phyloP scores from a whole-genome alignment of 306 rosid genomes.

The Morella rubra region DNA sequence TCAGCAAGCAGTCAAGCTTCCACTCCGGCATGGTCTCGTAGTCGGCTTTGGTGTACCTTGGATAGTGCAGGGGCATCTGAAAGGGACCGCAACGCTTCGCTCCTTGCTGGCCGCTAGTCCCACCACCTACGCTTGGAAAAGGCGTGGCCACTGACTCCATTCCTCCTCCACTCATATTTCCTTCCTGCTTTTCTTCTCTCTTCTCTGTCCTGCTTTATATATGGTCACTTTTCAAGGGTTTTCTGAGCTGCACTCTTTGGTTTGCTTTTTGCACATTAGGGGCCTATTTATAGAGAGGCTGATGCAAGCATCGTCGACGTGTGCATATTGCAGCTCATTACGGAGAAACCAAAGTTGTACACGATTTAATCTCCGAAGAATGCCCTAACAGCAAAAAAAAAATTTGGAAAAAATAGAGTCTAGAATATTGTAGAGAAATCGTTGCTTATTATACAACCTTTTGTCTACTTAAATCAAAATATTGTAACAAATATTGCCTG shows the following conservation, averaged over 20 bases:
- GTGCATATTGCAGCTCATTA: not conserved
- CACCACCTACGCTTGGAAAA: not conserved
- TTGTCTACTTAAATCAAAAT: too few species aligned
- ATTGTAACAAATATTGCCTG: too few species aligned
- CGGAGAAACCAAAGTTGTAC: not conserved
- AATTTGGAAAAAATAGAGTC: too few species aligned
- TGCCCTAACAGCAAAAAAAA: too few species aligned
- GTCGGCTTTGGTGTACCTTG: slow-evolving; percentile 53
- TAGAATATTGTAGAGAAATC: too few species aligned
- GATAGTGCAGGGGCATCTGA: slow-evolving; percentile 77
- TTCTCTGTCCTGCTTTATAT: not conserved
- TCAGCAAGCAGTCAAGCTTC: slow-evolving; percentile 63
- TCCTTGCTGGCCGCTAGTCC: not conserved
- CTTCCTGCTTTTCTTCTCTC: not conserved
- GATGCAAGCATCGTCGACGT: not conserved
- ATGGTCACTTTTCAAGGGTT: too few species aligned
- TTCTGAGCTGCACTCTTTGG: too few species aligned
- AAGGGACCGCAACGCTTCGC: slow-evolving; percentile 31
- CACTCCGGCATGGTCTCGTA: slow-evolving; percentile 71
- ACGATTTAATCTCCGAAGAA: not conserved
- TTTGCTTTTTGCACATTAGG: not conserved
- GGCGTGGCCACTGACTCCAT: slow-evolving; percentile 32
- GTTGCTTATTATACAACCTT: too few species aligned
- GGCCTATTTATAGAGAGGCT: slow-evolving; percentile 16
- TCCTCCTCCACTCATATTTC: slow-evolving; percentile 7